phyloP scores from a whole-genome alignment of 768 basidiomycete genomes.

The Inosperma sp. region DNA sequence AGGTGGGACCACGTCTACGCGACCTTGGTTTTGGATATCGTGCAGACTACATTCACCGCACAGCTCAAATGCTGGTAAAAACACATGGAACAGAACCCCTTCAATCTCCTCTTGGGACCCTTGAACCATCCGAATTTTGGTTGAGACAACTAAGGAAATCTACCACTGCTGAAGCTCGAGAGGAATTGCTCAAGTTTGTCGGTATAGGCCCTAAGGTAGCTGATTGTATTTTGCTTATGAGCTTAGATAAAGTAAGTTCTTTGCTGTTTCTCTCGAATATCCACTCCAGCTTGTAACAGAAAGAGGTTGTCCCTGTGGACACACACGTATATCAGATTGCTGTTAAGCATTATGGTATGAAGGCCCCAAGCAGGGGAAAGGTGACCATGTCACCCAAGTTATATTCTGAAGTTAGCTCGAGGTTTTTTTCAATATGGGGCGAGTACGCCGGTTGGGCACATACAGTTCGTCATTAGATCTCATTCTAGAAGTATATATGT shows the following conservation, averaged over 20 bases:
- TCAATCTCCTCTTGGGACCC: slow-evolving; percentile 11
- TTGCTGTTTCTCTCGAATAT: not conserved
- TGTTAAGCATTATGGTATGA: slow-evolving; percentile 68
- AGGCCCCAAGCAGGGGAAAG: slow-evolving; percentile 42
- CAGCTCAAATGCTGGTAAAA: slow-evolving; percentile 72
- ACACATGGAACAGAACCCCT: slow-evolving; percentile 33
- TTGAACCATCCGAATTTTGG: slow-evolving; percentile 58
- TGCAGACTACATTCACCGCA: slow-evolving; percentile 81
- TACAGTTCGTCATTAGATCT: slow-evolving; percentile 44
- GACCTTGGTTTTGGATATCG: slow-evolving; percentile 93
- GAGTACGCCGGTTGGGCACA: slow-evolving; percentile 90
- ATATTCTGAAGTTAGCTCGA: slow-evolving; percentile 66
- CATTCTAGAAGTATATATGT: not conserved
- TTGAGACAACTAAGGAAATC: slow-evolving; percentile 47
- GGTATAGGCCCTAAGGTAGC: slow-evolving; percentile 97
- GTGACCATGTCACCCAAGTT: slow-evolving; percentile 67
- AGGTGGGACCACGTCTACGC: slow-evolving; percentile 62
- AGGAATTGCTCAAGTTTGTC: slow-evolving; percentile 72
- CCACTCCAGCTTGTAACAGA: slow-evolving; percentile 36
- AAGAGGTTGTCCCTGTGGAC: slow-evolving; percentile 88
- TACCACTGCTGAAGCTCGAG: slow-evolving; percentile 57
- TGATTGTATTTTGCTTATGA: slow-evolving; percentile 92
- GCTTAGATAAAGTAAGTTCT: slow-evolving; percentile 70
- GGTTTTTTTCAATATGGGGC: slow-evolving; percentile 68
- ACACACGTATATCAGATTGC: slow-evolving; percentile 94